Evolutionary conservation across 108 stramenopile genomes (phyloP), one percentile per base, ranked within the genome.

Genomic region (Cyclotella atomus): DNA sequence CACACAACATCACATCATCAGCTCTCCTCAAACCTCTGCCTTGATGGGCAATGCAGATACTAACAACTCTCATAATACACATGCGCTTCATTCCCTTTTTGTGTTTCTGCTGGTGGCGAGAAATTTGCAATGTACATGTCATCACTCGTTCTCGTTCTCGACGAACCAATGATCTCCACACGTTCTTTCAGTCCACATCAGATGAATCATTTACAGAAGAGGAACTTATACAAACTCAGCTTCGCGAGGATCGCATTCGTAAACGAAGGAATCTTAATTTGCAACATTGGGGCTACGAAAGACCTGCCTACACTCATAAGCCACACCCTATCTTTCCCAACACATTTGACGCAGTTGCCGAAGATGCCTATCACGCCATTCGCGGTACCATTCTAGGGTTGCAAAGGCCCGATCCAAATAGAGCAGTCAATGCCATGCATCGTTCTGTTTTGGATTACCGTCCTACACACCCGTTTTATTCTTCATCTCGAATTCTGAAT

Each of bases 361-460:
- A 90, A 25, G 82, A 73, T 16, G 87, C 84, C 12, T 88, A 83
- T 35, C 20, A 76, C 35, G 87, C 89, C 10, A 86, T 90, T 55
- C 65, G 77, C 30, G 87, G 87, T 4, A 90, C 87, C 25, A 47
- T 90, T 1, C 75, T 79, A 53, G 77, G 76, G n/a, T 41, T 72
- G 34, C 83, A 88, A 59, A 57, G 71, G 29, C 75, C 83, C 16
- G 87, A 90, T 75, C 89, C 89, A 29, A 80, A 84, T 55, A 73
- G 77, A 62, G 85, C 62, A 3, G 70, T 77, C 46, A 90, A 88
- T 64, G 87, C 87, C 20, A 87, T 85, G 77, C 69, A 86, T 21
- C 62, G 44, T 65, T 83, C 81, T 43, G 62, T 90, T 4, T 68
- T 77, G 17, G 79, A 81, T 30, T 79, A 87, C 55, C 75, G 90